phyloP scores from a whole-genome alignment of 768 basidiomycete species.

The Boletus rubroflammeus region DNA sequence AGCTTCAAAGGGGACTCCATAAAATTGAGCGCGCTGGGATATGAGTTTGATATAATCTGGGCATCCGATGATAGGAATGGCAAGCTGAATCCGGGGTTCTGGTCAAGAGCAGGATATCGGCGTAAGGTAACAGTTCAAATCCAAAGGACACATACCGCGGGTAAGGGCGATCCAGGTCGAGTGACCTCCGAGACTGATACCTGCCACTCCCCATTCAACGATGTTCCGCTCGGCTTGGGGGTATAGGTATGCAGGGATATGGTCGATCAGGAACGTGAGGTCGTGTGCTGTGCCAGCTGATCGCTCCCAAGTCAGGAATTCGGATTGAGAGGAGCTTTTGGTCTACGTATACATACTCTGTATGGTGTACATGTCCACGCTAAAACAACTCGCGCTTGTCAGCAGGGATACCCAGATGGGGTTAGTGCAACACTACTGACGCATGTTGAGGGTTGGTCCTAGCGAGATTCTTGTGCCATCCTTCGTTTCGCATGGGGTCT shows the following conservation, averaged over 20 bases:
- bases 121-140: background rate
- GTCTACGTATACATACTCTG: conserved; percentile 21
- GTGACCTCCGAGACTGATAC: conserved; percentile 83
- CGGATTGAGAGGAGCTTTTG: background rate
- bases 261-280: conserved; percentile 78
- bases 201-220: conserved; percentile 66
- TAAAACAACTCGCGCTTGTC: conserved; percentile 7
- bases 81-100: conserved; percentile 47
- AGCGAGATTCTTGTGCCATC: conserved; percentile 22
- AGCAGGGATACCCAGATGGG: background rate
- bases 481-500: conserved; percentile 23
- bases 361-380: conserved; percentile 32
- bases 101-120: background rate
- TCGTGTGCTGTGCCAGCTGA: conserved; percentile 65
- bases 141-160: conserved; percentile 32
- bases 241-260: conserved; percentile 70
- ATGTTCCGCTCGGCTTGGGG: conserved; percentile 60
- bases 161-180: conserved; percentile 70
- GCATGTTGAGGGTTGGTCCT: conserved; percentile 27
- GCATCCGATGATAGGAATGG: conserved; percentile 61
- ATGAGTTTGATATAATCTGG: conserved; percentile 65
- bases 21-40: conserved; percentile 46
- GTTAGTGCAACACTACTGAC: conserved; percentile 14
- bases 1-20: conserved; percentile 41
- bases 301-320: conserved; percentile 1